Percentiles rank a stretch among this genome's conserved stretches.
Conservation (phyloP, 805 yeast species). For the Metschnikowia lachancei region DNA sequence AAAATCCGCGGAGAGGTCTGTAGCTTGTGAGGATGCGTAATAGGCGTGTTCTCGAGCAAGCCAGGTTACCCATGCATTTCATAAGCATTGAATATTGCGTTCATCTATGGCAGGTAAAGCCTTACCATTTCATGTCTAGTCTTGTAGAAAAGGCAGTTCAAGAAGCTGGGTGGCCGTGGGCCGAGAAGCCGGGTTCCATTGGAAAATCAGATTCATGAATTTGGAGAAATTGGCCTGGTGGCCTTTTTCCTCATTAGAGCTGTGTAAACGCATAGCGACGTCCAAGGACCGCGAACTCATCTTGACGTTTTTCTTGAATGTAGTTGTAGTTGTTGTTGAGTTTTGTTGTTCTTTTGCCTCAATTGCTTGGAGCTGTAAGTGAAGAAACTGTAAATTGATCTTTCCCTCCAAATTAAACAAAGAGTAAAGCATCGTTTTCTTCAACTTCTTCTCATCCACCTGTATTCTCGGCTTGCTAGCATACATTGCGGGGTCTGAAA, state of each 20-base stretch:
- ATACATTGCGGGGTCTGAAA: constrained; percentile 11
- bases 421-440: constrained; percentile 36
- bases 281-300: constrained; percentile 31
- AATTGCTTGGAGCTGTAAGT: constrained; percentile 23
- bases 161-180: constrained; percentile 12
- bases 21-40: too few species aligned
- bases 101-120: too few species aligned
- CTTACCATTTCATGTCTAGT: too few species aligned
- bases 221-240: constrained; percentile 22
- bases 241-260: constrained; percentile 14
- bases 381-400: constrained; percentile 34
- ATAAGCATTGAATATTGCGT: too few species aligned
- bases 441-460: constrained; percentile 32
- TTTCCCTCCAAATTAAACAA: constrained; percentile 41
- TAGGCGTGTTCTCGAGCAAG: too few species aligned
- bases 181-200: constrained; percentile 33
- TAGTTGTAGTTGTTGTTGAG: constrained; percentile 9
- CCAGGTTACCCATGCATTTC: too few species aligned
- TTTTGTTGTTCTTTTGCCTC: constrained; percentile 6
- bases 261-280: constrained; percentile 25
- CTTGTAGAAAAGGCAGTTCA: constrained; percentile 8
- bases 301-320: constrained; percentile 25
- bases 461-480: constrained; percentile 6
- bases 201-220: constrained; percentile 32
- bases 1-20: too few species aligned